phyloP scores from a whole-genome alignment of 805 yeast genomes.

The Suhomyces xylopsoci region DNA sequence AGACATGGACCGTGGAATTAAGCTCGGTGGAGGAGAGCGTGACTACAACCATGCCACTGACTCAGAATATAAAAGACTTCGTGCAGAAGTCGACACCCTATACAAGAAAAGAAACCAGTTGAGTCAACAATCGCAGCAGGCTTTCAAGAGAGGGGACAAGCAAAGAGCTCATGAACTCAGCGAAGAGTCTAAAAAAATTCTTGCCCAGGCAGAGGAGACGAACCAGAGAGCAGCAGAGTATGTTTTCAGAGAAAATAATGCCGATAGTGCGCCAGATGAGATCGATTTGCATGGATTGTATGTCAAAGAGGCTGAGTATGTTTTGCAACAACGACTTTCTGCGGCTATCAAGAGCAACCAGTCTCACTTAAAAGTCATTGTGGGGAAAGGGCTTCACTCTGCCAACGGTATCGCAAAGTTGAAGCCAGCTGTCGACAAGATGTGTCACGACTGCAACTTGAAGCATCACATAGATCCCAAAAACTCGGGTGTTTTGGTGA shows the following conservation, averaged over 20 bases:
- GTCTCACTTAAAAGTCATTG: constrained; percentile 71
- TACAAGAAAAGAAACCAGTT: constrained; percentile 53
- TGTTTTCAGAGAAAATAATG: constrained; percentile 82
- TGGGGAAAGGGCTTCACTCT: constrained; percentile 91
- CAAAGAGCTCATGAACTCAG: constrained; percentile 70
- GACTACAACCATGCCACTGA: constrained; percentile 78
- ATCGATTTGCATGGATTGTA: constrained; percentile 91
- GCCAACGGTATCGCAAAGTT: constrained; percentile 77
- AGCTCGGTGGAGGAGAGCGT: constrained; percentile 24
- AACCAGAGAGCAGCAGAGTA: constrained; percentile 86
- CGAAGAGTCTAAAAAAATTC: constrained; percentile 60
- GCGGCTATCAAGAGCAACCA: constrained; percentile 61
- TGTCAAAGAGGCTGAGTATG: constrained; percentile 82
- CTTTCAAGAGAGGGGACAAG: constrained; percentile 73
- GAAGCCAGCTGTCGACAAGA: constrained; percentile 81
- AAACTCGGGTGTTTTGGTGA: constrained; percentile 77
- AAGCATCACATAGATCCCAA: constrained; percentile 60
- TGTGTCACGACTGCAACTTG: constrained; percentile 67
- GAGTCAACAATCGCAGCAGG: constrained; percentile 68
- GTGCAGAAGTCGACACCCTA: constrained; percentile 68
- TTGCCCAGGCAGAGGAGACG: constrained; percentile 58
- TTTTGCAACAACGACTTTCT: constrained; percentile 69
- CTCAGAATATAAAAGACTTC: constrained; percentile 55
- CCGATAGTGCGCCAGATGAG: constrained; percentile 81
- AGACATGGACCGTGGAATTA: constrained; percentile 24